A percentile compares a stretch with the other conserved stretches of the same genome.
phyloP scores from a whole-genome alignment of 805 yeast genomes.

The Metschnikowia borealis region DNA sequence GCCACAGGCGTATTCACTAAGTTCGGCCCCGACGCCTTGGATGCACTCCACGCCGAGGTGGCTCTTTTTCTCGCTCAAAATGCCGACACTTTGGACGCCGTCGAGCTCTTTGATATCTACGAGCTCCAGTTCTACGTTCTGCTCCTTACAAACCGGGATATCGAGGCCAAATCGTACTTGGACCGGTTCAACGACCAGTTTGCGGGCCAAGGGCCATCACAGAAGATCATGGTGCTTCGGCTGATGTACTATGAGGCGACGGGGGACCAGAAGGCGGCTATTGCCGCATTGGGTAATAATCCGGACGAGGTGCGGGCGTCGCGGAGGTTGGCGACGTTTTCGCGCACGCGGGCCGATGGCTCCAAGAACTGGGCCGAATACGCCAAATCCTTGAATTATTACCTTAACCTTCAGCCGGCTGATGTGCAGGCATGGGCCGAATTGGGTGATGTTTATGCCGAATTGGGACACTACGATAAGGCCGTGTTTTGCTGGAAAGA shows the following conservation, averaged over 20 bases:
- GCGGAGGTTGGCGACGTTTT: constrained; percentile 34
- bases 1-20: constrained; percentile 46
- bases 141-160: constrained; percentile 57
- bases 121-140: constrained; percentile 72
- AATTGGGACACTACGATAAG: constrained; percentile 59
- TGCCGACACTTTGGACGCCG: constrained; percentile 36
- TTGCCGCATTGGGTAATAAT: constrained; percentile 23
- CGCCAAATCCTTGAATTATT: constrained; percentile 50
- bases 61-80: constrained; percentile 28
- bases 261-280: constrained; percentile 32
- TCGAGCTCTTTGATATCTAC: constrained; percentile 51
- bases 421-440: constrained; percentile 81
- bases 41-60: constrained; percentile 39
- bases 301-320: constrained; percentile 36
- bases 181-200: constrained; percentile 67
- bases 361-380: constrained; percentile 33
- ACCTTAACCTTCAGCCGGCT: constrained; percentile 61
- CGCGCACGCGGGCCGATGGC: constrained; percentile 20
- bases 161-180: constrained; percentile 64
- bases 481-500: constrained; percentile 70
- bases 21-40: constrained; percentile 44
- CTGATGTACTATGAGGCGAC: constrained; percentile 56
- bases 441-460: constrained; percentile 59
- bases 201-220: constrained; percentile 46
- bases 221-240: constrained; percentile 52